A percentile compares a stretch with the other conserved stretches of the same genome.
Conservation (phyloP, 2,329 filamentous ascomycete genomes). For the Clonostachys rosea region DNA sequence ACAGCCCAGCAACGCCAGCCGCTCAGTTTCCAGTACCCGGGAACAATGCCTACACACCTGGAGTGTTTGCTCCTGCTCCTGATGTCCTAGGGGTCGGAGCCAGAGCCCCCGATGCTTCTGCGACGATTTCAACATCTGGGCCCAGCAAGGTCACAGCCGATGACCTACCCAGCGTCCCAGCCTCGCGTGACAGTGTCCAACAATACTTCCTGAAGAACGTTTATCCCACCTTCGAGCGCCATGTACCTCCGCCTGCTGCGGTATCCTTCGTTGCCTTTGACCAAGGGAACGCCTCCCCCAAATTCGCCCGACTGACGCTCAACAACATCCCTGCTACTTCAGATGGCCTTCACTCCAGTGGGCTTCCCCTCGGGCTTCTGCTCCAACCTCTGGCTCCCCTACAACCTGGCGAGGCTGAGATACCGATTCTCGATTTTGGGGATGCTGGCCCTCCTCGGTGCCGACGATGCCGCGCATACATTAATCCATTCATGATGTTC, state of each 20-base stretch:
- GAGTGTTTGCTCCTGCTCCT: background rate
- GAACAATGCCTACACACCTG: background rate
- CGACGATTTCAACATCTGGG: conserved; percentile 19
- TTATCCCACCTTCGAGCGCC: conserved; percentile 93
- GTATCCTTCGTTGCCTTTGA: conserved; percentile 91
- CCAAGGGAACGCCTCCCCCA: conserved; percentile 94
- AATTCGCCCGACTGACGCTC: conserved; percentile 84
- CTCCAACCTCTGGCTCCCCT: conserved; percentile 83
- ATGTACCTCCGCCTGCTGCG: conserved; percentile 82
- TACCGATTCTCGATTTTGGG: conserved; percentile 94
- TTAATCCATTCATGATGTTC: conserved; percentile 99
- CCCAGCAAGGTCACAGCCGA: conserved; percentile 72
- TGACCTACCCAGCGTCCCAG: conserved; percentile 86
- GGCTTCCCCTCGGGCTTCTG: conserved; percentile 80
- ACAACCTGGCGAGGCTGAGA: conserved; percentile 77
- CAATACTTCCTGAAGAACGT: conserved; percentile 82
- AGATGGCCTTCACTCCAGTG: conserved; percentile 76
- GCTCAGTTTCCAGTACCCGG: conserved; percentile 4
- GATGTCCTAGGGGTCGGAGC: conserved; percentile 10
- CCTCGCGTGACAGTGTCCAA: conserved; percentile 76
- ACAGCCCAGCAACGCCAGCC: conserved; percentile 18
- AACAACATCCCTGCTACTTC: conserved; percentile 86
- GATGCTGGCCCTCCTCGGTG: conserved; percentile 87
- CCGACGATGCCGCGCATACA: conserved; percentile 88
- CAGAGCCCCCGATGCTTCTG: conserved; percentile 17